Percentiles rank a stretch among this genome's conserved stretches.
Evolutionary conservation across 306 rosid species (phyloP).

Genomic region (Psophocarpus tetragonolobus): DNA sequence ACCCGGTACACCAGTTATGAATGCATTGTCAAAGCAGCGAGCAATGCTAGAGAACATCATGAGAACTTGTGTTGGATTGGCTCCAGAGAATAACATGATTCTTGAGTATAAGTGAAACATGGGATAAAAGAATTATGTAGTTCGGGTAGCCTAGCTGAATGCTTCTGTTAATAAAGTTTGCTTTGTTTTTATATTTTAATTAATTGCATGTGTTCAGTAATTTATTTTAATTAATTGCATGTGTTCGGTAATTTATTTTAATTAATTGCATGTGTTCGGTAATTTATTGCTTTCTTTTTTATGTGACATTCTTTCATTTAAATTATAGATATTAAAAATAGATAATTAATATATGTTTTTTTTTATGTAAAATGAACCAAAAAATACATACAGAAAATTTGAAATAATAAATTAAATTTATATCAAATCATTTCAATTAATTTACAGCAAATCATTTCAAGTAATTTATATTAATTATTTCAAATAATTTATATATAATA

Average conservation of each 20-base stretch:
- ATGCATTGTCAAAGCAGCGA: slow-evolving; percentile 95
- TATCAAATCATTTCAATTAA: too few species aligned
- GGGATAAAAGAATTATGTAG: background rate
- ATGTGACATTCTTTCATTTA: too few species aligned
- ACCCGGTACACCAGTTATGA: slow-evolving; percentile 98
- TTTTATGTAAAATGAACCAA: too few species aligned
- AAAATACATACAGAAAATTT: too few species aligned
- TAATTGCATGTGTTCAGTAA: slow-evolving; percentile 21
- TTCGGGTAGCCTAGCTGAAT: slow-evolving; percentile 18
- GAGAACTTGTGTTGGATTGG: slow-evolving; percentile 97
- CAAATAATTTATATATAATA: too few species aligned
- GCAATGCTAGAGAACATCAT: slow-evolving; percentile 97
- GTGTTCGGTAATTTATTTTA: slow-evolving; percentile 34
- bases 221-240: slow-evolving; percentile 5
- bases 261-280: slow-evolving; percentile 18
- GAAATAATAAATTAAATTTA: too few species aligned
- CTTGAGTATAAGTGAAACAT: slow-evolving; percentile 86
- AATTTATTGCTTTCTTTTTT: too few species aligned
- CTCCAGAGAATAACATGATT: slow-evolving; percentile 99
- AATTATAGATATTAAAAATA: too few species aligned
- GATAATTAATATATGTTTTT: too few species aligned
- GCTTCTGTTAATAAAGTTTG: slow-evolving; percentile 33
- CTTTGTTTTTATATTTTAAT: slow-evolving; percentile 31
- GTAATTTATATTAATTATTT: too few species aligned
- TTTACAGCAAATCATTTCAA: too few species aligned